These are phyloP conservation scores for Sechiopsis laciniata DNA, from an alignment of 306 rosid species.

Conservation along the genomic window DNA sequence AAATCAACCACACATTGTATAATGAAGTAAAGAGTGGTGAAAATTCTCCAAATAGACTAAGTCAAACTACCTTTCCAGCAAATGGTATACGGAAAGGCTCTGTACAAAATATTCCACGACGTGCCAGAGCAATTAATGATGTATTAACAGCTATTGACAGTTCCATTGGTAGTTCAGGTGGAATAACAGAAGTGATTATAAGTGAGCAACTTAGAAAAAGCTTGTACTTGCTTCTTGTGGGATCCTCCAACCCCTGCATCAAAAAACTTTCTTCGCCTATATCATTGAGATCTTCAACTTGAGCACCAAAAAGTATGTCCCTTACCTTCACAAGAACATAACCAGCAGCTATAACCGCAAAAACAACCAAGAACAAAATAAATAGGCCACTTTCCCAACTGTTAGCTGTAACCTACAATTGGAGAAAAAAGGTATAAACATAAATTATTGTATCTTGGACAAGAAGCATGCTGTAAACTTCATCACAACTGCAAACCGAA, in stretches of 20 bases:
- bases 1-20: background rate
- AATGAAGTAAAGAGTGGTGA: background rate
- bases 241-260: conserved; percentile 90
- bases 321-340: conserved; percentile 86
- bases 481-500: conserved; percentile 19
- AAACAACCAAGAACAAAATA: conserved; percentile 83
- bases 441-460: conserved; percentile 3
- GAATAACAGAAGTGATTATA: conserved; percentile 95
- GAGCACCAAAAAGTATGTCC: conserved; percentile 21
- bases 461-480: background rate
- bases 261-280: conserved; percentile 17
- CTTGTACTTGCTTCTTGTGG: conserved; percentile 98
- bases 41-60: conserved; percentile 17
- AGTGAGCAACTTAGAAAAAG: conserved; percentile 95
- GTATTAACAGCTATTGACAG: conserved; percentile 98
- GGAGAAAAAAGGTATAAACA: background rate
- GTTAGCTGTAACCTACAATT: conserved; percentile 85
- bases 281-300: conserved; percentile 12
- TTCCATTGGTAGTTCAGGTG: conserved; percentile 99
- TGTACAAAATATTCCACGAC: conserved; percentile 90
- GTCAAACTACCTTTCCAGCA: conserved; percentile 85
- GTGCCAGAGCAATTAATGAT: conserved; percentile 91
- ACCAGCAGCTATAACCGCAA: conserved; percentile 97
- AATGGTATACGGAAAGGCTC: conserved; percentile 98
- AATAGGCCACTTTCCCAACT: conserved; percentile 99